Evolutionary conservation across 2,329 filamentous ascomycete genomes (phyloP), one percentile per base, ranked within the genome.

Genomic region (Colletotrichum spinosum): DNA sequence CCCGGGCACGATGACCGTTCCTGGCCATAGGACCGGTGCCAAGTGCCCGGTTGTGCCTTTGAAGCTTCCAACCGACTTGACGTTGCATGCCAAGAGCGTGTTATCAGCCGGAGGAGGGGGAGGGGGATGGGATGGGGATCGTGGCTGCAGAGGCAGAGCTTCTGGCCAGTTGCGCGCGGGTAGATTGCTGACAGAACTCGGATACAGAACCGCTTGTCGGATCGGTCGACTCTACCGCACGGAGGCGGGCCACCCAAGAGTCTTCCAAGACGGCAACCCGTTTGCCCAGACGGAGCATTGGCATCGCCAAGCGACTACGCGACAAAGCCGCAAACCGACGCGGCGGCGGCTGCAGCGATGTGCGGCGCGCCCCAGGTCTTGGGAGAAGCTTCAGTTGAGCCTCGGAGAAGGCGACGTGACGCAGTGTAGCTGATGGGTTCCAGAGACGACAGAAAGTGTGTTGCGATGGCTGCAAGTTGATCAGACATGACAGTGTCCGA

Each of bases 241-340:
- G 25, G 25, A 25, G 25, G 25, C 25, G 13, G 13, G 11, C 13
- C 11, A 35, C 34, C 62, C 58, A 63, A 63, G 53, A 54, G 48
- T 53, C 45, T 53, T 44, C 63, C 63, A 66, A 66, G 63, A 49
- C 63, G 63, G 63, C 53, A 63, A 33, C 37, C 48, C 57, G 52
- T 56, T 56, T 25, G 63, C 58, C 63, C 42, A 65, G 59, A 39
- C 58, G 63, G 59, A 62, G 41, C 52, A 63, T 66, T 57, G 42
- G 46, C 37, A 63, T 63, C 52, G 63, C 63, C 63, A 63, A 66
- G 63, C 39, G 17, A 17, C 2, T n/a, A 44, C 37, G 34, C 52
- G 34, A 42, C n/a, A 25, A 41, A 17, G 56, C 51, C 41, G 41
- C 13, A 15, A 65, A 35, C 61, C 55, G 61, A 65, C 48, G 8